Conservation (phyloP, 805 yeast genomes). For the Candida berthetii region DNA sequence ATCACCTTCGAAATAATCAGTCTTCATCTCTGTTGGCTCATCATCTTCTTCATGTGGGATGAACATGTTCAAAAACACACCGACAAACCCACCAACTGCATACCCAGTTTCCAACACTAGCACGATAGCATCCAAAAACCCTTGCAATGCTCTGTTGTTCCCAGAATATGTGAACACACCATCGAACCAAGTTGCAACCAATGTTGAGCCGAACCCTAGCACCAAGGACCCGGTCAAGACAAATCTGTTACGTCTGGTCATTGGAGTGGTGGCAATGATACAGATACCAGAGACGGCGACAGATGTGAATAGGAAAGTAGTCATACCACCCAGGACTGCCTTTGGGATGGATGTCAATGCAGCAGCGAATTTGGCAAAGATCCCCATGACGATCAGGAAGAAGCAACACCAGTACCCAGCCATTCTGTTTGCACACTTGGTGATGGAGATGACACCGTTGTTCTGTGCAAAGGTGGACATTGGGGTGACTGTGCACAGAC, state of each 20-base stretch:
- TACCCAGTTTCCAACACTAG: slow-evolving; percentile 70
- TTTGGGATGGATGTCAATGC: slow-evolving; percentile 81
- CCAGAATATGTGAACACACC: slow-evolving; percentile 63
- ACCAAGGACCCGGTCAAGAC: slow-evolving; percentile 57
- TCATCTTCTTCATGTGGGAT: slow-evolving; percentile 55
- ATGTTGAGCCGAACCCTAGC: slow-evolving; percentile 62
- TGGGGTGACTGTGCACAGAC: slow-evolving; percentile 81
- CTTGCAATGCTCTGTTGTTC: slow-evolving; percentile 42
- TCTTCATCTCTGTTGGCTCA: slow-evolving; percentile 18
- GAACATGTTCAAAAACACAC: slow-evolving; percentile 51
- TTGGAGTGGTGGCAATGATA: slow-evolving; percentile 45
- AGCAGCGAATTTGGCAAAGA: slow-evolving; percentile 82
- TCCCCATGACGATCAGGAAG: slow-evolving; percentile 80
- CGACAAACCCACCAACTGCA: slow-evolving; percentile 63
- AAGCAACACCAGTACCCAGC: slow-evolving; percentile 80
- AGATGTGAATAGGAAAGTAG: slow-evolving; percentile 67
- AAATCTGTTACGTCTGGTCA: slow-evolving; percentile 70
- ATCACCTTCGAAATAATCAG: slow-evolving; percentile 13
- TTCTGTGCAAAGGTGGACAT: slow-evolving; percentile 92
- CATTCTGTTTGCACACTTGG: slow-evolving; percentile 83
- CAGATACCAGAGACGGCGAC: slow-evolving; percentile 73
- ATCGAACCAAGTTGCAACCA: slow-evolving; percentile 62
- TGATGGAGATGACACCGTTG: slow-evolving; percentile 89
- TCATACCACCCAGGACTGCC: slow-evolving; percentile 86
- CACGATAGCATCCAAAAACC: slow-evolving; percentile 61